A percentile compares a stretch with the other conserved stretches of the same genome.
phyloP scores from a whole-genome alignment of 768 basidiomycete species.

The Asterophora lycoperdoides region DNA sequence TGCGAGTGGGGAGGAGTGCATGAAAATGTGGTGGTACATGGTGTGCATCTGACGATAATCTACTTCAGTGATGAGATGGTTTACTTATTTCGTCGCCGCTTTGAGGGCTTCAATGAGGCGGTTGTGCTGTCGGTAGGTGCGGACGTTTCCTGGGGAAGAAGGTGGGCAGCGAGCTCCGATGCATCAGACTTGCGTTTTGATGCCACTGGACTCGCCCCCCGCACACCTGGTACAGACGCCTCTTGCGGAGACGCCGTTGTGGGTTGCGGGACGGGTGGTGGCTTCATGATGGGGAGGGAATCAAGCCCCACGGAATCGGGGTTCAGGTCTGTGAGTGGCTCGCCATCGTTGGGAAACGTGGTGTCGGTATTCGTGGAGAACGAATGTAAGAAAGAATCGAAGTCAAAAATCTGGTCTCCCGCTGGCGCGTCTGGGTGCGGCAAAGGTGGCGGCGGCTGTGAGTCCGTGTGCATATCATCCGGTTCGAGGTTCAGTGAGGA shows the following conservation, averaged over 20 bases:
- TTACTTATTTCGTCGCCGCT: slow-evolving; percentile 20
- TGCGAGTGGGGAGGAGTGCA: slow-evolving; percentile 1
- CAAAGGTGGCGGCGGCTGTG: not conserved
- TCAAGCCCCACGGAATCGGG: not conserved
- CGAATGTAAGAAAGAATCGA: slow-evolving; percentile 16
- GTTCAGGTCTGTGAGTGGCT: slow-evolving; percentile 6
- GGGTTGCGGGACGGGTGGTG: not conserved
- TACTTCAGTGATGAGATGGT: not conserved
- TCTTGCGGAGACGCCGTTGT: slow-evolving; percentile 4
- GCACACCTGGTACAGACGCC: slow-evolving; percentile 10
- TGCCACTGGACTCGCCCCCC: slow-evolving; percentile 1
- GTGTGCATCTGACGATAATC: not conserved
- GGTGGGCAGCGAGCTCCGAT: slow-evolving; percentile 7
- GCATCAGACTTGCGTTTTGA: slow-evolving; percentile 18
- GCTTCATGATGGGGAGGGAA: not conserved
- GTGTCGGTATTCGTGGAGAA: slow-evolving; percentile 5
- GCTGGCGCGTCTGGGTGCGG: not conserved
- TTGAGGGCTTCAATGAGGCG: slow-evolving; percentile 8
- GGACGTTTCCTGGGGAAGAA: not conserved
- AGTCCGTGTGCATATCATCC: slow-evolving; percentile 5
- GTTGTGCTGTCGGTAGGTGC: not conserved
- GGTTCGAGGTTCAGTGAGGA: slow-evolving; percentile 8
- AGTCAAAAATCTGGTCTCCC: slow-evolving; percentile 10
- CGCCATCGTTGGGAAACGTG: slow-evolving; percentile 1
- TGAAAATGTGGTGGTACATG: not conserved